Conservation (phyloP, 441 rosid genomes). For the Hura crepitans region DNA sequence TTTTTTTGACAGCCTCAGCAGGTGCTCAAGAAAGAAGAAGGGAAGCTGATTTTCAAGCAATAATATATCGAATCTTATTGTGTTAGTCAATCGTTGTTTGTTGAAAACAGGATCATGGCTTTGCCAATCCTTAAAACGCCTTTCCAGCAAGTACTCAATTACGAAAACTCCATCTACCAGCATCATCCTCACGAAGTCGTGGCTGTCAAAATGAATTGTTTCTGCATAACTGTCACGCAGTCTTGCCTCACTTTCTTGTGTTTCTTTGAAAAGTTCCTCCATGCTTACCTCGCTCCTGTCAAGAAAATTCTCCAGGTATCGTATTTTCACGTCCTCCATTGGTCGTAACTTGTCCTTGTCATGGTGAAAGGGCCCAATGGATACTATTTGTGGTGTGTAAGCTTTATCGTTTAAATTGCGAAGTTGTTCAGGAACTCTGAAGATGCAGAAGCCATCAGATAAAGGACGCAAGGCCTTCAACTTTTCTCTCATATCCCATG, state of each 20-base stretch:
- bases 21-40: slow-evolving; percentile 10
- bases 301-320: slow-evolving; percentile 10
- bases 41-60: slow-evolving; percentile 33
- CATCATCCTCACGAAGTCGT: neutral
- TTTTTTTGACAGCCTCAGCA: neutral
- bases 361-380: slow-evolving; percentile 7
- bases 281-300: neutral
- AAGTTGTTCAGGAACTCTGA: neutral
- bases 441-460: neutral
- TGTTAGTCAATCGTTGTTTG: slow-evolving; percentile 1
- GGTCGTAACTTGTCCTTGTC: neutral
- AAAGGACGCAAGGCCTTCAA: neutral
- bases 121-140: rapidly evolving
- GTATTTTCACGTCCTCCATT: neutral
- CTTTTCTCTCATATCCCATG: neutral
- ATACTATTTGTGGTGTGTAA: neutral
- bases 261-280: neutral
- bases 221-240: slow-evolving; percentile 19
- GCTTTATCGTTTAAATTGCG: neutral
- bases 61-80: slow-evolving; percentile 15
- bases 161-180: neutral
- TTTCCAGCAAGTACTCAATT: neutral
- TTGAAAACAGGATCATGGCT: slow-evolving; percentile 1
- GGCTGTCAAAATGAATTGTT: neutral
- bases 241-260: neutral